These are phyloP conservation scores for Fusarium caatingaense DNA, from an alignment of 2,329 filamentous ascomycete species.

Conservation along the genomic window DNA sequence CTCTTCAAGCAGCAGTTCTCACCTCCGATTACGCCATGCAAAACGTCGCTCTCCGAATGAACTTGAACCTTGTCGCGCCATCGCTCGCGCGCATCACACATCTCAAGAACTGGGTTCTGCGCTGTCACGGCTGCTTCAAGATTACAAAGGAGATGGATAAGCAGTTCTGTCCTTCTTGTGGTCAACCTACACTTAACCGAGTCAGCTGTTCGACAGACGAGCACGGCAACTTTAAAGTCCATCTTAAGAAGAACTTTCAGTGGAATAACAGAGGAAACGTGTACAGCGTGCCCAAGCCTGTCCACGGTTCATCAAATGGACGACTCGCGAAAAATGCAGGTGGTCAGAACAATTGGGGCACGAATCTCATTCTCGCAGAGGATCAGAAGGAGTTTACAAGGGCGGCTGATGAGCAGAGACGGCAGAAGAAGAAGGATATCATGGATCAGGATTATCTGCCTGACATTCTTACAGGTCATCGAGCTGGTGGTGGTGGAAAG, in stretches of 20 bases:
- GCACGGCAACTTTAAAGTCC: slow-evolving; percentile 82
- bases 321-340: slow-evolving; percentile 76
- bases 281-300: slow-evolving; percentile 92
- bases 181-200: slow-evolving; percentile 85
- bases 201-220: slow-evolving; percentile 87
- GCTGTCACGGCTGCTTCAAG: slow-evolving; percentile 94
- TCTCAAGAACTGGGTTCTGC: slow-evolving; percentile 88
- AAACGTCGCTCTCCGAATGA: slow-evolving; percentile 94
- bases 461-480: slow-evolving; percentile 82
- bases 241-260: slow-evolving; percentile 94
- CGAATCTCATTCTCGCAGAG: slow-evolving; percentile 84
- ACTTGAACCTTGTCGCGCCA: slow-evolving; percentile 87
- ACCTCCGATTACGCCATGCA: slow-evolving; percentile 98
- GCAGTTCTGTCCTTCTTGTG: slow-evolving; percentile 94
- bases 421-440: slow-evolving; percentile 78
- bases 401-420: slow-evolving; percentile 71
- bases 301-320: slow-evolving; percentile 82
- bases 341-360: slow-evolving; percentile 89
- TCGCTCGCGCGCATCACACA: slow-evolving; percentile 82
- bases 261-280: slow-evolving; percentile 94
- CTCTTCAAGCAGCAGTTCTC: slow-evolving; percentile 88
- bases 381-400: slow-evolving; percentile 93
- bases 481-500: slow-evolving; percentile 72
- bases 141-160: slow-evolving; percentile 84
- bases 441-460: slow-evolving; percentile 98